Conservation (phyloP, 1,284 basidiomycete species). For the Microbotryum violaceum region DNA sequence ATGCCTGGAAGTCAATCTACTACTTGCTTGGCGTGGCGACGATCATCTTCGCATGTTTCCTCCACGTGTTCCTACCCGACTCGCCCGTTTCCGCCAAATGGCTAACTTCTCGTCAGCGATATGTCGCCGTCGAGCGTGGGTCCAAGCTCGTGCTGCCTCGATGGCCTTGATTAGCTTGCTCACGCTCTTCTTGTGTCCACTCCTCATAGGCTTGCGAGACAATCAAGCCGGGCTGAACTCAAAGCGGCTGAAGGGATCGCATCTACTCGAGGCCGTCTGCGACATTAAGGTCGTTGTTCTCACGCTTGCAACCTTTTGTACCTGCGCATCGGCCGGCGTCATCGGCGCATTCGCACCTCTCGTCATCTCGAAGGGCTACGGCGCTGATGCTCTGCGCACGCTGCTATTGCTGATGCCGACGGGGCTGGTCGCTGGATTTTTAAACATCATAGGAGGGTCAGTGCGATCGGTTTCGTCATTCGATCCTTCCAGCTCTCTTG, state of each 20-base stretch:
- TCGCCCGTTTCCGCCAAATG: constrained; percentile 28
- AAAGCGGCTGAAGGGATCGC: not conserved
- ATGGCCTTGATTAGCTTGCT: not conserved
- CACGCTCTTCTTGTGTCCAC: too few species aligned
- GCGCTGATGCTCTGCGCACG: not conserved
- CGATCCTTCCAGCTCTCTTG: too few species aligned
- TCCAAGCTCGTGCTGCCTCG: not conserved
- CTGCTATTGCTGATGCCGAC: constrained; percentile 1
- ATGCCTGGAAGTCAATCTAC: constrained; percentile 6
- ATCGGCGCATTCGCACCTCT: not conserved
- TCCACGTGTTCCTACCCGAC: constrained; percentile 9
- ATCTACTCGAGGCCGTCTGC: not conserved
- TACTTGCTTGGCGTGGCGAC: constrained; percentile 13
- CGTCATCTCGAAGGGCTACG: not conserved
- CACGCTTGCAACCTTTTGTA: not conserved
- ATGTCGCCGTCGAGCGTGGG: constrained; percentile 37
- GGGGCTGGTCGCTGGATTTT: not conserved
- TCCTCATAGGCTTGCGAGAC: not conserved
- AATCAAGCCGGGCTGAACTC: not conserved
- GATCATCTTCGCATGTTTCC: not conserved
- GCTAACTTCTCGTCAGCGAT: constrained; percentile 34
- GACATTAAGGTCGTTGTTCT: not conserved
- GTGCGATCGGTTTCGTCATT: too few species aligned
- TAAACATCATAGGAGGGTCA: not conserved
- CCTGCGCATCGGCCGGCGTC: not conserved